phyloP scores from a whole-genome alignment of 1,284 basidiomycete genomes.

The Rhodotorula sp. region DNA sequence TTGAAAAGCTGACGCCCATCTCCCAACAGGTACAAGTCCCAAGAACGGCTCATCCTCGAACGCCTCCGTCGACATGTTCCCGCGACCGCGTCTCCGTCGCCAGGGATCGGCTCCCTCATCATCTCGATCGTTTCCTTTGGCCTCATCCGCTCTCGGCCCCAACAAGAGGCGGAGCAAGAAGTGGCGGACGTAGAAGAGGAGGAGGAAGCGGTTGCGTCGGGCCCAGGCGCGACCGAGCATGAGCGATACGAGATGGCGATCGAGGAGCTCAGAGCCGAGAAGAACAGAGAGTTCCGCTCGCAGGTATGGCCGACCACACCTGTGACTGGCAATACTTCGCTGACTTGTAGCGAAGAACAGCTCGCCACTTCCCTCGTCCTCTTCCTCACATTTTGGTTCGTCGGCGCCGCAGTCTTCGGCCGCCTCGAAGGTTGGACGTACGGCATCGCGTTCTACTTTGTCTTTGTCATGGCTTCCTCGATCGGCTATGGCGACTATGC shows the following conservation, averaged over 20 bases:
- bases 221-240: not conserved
- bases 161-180: conserved; percentile 11
- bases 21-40: conserved; percentile 8
- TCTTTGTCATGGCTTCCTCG: conserved; percentile 18
- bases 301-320: conserved; percentile 51
- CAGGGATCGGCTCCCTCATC: not conserved
- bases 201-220: not conserved
- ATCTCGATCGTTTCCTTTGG: conserved; percentile 5
- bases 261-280: conserved; percentile 48
- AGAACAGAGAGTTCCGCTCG: conserved; percentile 55
- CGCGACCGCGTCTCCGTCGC: not conserved
- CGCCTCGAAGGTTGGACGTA: conserved; percentile 58
- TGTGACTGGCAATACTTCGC: not conserved
- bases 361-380: conserved; percentile 54
- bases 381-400: conserved; percentile 61
- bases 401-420: conserved; percentile 60
- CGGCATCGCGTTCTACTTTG: conserved; percentile 60
- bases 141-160: not conserved
- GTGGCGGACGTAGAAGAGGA: not conserved
- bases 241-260: conserved; percentile 46
- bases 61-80: not conserved
- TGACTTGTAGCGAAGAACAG: conserved; percentile 37
- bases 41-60: conserved; percentile 8
- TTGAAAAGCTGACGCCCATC: not conserved
- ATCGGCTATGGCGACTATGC: conserved; percentile 68